Evolutionary conservation across 2,329 filamentous ascomycete species (phyloP), one percentile per base, ranked within the genome.

Genomic region (Fusarium humuli): DNA sequence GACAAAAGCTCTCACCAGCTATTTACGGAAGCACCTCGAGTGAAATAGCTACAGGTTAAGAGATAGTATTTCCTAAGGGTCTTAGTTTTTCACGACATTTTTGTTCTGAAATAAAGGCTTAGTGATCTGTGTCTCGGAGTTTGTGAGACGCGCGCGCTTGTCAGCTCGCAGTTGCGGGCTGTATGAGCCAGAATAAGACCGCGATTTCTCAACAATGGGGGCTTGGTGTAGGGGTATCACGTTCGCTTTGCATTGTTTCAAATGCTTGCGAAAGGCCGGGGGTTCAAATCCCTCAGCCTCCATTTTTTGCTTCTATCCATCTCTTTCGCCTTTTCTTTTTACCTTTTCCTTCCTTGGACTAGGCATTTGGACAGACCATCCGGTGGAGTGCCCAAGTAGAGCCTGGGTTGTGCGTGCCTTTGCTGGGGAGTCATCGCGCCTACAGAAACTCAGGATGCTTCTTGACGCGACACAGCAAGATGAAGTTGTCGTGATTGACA

Each of bases 241-340:
- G 41, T 58, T 61, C 57, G 53, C 52, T 61, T 61, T 61, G 57
- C 57, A 60, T 60, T 60, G 41, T 32, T 57, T 27, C 41, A 16
- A 57, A 60, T 60, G 57, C 57, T 10, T 61, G 57, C 53, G 57
- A 61, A 58, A 58, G 57, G 57, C 12, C 57, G 32, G 54, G 57
- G 57, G 57, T 61, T 61, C 57, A 58, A 61, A 61, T 61, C 57
- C 53, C 57, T 61, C 25, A 48, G 57, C 41, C 57, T 61, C 57
- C 57, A 61, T 37, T 60, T 60, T 60, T 60, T 57, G 52, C n/a
- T 3, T 11, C 4, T 12, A 0, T 45, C 5, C 4, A n/a, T 29
- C 3, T 12, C 18, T n/a, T 46, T 5, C 22, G 7, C 10, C 12
- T 45, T 22, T 16, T 25, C 5, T 23, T 14, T 45, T 45, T 45